Conservation (phyloP, 2,329 filamentous ascomycete species). For the Cladosporium sp. region DNA sequence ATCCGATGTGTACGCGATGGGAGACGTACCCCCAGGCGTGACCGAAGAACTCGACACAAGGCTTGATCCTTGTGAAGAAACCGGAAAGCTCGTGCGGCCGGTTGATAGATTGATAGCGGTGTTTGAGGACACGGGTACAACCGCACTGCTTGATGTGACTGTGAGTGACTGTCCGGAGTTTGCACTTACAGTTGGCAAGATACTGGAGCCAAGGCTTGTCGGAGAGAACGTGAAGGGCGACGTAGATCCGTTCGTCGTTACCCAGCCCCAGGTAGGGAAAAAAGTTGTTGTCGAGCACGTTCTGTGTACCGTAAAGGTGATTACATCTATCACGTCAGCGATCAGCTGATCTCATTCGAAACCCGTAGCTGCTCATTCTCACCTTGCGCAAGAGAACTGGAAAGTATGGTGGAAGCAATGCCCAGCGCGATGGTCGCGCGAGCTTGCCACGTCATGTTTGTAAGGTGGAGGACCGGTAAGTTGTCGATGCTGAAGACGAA, state of each 20-base stretch:
- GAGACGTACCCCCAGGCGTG: neutral
- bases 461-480: neutral
- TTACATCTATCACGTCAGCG: constrained; percentile 2
- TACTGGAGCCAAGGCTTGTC: neutral
- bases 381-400: neutral
- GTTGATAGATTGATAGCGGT: neutral
- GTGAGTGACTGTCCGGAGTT: neutral
- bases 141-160: neutral
- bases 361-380: neutral
- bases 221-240: constrained; percentile 11
- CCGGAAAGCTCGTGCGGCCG: neutral
- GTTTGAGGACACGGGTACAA: neutral
- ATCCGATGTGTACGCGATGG: neutral
- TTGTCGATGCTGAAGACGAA: neutral
- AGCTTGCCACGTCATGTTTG: neutral
- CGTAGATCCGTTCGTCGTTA: constrained; percentile 15
- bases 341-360: neutral
- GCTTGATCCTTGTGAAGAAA: neutral
- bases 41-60: neutral
- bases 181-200: neutral
- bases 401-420: neutral
- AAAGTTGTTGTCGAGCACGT: constrained; percentile 15
- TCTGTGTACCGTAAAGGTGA: constrained; percentile 13
- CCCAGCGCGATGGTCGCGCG: neutral
- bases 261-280: constrained; percentile 15